Base-by-base conservation (phyloP, 1,284 basidiomycete genomes). In the Mycena sp. region DNA sequence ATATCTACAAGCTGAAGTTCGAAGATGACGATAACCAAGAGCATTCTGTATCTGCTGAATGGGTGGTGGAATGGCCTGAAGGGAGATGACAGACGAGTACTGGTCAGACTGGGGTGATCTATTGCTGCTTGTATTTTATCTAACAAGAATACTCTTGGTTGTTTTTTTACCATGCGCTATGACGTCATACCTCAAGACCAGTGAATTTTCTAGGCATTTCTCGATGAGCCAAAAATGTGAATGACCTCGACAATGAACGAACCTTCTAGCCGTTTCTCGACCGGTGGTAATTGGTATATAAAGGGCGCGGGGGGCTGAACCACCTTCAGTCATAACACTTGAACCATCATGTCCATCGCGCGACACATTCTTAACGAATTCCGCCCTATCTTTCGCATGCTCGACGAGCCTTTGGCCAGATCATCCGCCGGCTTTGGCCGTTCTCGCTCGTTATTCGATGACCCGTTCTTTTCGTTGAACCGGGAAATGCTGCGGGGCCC, bases 1-100 rank as follows among this genome's bases (percentile, higher is more conserved):
- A 84, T 84, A 84, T 83, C 65, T 95, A 95, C 81, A 91, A 91
- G 79, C 85, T 95, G 38, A 93, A 92, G 76, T 95, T 95, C 74
- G 93, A 95, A 77, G 93, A 95, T 72, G 93, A 95, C 73, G 93
- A 94, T 73, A 91, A 93, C 76, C 92, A 93, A 79, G 90, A 92
- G 72, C 92, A 94, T 75, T 77, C 84, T 39, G 92, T 95, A 20
- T 81, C 86, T 34, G 91, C 92, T 1, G 89, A 92, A 66, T 90
- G 85, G 86, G 93, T 95, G 10, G 93, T 94, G 44, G 92, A 93
- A 77, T 94, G 89, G 87, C 93, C 93, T 44, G 77, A 79, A 71
- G 67, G 70, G 20, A 74, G 57, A 44, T 76, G 71, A 76, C 22
- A 44, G 34, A 54, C 5, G 13, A n/a, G 6, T 25, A 25, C 25